A percentile compares a stretch with the other conserved stretches of the same genome.
Evolutionary conservation across 140 eudicot species (phyloP).

Genomic region (Ambrosia hybrid): DNA sequence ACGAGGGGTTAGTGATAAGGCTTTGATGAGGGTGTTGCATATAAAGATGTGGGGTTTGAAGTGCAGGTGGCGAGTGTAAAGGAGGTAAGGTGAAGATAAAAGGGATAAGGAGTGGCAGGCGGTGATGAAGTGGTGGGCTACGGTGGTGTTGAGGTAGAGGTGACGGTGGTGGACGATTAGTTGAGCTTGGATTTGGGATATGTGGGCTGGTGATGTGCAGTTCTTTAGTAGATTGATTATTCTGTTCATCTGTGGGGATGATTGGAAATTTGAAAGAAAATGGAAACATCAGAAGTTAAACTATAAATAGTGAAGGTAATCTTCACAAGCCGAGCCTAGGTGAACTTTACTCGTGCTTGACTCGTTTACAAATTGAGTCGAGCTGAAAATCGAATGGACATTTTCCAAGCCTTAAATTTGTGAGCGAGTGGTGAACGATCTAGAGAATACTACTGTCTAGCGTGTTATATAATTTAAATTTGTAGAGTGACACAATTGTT

Average conservation of each 20-base stretch:
- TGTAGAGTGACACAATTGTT: no score
- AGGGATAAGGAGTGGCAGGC: constrained; percentile 43
- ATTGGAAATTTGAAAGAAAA: background rate
- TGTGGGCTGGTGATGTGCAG: constrained; percentile 45
- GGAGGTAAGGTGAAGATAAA: constrained; percentile 40
- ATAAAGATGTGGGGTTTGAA: constrained; percentile 47
- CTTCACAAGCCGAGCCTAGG: no score
- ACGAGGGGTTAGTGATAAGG: constrained; percentile 29
- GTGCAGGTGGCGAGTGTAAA: constrained; percentile 38
- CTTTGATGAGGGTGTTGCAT: constrained; percentile 50
- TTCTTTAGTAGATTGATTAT: constrained; percentile 35
- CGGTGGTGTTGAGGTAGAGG: constrained; percentile 47
- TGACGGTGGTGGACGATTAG: constrained; percentile 45
- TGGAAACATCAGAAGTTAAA: background rate
- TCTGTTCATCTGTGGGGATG: constrained; percentile 22
- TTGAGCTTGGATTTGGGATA: constrained; percentile 61
- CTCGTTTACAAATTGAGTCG: no score
- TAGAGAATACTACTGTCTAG: no score
- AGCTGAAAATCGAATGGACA: no score
- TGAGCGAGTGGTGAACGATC: no score
- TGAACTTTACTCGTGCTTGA: no score
- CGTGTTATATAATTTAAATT: no score
- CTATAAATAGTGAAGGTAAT: no score
- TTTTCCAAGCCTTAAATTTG: no score
- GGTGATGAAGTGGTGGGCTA: constrained; percentile 51